Evolutionary conservation across 768 basidiomycete species (phyloP).

Genomic region (Hericium rajendrae): DNA sequence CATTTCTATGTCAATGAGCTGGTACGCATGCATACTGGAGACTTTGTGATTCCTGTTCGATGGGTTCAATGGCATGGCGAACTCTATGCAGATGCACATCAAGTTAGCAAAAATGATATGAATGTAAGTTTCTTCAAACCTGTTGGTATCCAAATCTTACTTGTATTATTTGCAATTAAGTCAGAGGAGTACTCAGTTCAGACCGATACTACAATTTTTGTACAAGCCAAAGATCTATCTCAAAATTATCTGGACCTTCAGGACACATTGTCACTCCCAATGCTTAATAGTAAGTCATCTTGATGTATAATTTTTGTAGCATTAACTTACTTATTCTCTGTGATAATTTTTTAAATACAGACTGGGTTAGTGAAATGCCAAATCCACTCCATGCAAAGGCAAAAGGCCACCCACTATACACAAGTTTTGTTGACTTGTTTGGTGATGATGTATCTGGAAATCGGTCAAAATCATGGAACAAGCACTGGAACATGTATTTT

Average conservation of each 20-base stretch:
- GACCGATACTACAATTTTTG: background rate
- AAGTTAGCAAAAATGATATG: background rate
- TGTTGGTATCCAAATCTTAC: background rate
- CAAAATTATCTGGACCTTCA: background rate
- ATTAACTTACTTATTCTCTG: no score
- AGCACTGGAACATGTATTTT: constrained; percentile 34
- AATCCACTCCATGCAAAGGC: constrained; percentile 3
- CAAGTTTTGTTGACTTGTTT: constrained; percentile 6
- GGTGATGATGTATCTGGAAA: constrained; percentile 36
- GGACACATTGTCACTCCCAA: no score
- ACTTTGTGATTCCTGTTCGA: constrained; percentile 12
- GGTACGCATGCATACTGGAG: constrained; percentile 1
- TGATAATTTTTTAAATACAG: no score
- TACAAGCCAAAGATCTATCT: background rate
- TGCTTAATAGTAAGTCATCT: no score
- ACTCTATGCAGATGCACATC: constrained; percentile 2
- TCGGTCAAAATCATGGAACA: constrained; percentile 34
- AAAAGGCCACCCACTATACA: constrained; percentile 6
- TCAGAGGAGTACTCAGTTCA: no score
- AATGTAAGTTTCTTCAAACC: background rate
- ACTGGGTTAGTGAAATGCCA: background rate
- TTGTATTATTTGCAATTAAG: background rate
- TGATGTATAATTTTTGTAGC: no score
- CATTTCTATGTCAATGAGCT: constrained; percentile 5
- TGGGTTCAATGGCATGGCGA: constrained; percentile 4